phyloP scores from a whole-genome alignment of 2,329 filamentous ascomycete genomes.

The Colletotrichum graminicola region DNA sequence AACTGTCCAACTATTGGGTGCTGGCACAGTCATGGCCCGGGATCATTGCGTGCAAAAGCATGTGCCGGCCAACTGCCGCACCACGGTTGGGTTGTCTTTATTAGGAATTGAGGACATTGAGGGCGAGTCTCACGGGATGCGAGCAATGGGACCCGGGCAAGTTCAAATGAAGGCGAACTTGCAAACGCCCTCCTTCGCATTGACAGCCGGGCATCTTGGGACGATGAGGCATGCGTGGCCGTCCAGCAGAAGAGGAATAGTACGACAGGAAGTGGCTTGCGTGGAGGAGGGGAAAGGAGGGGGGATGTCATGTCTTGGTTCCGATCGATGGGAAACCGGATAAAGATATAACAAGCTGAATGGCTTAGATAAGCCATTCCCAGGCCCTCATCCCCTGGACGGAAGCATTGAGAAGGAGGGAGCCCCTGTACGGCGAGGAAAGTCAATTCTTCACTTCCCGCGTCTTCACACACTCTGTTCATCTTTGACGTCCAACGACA shows the following conservation, averaged over 20 bases:
- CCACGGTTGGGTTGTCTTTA: background rate
- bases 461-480: slow-evolving; percentile 23
- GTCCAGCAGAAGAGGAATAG: background rate
- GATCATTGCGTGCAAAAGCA: background rate
- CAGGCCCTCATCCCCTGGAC: slow-evolving; percentile 1
- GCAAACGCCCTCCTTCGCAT: background rate
- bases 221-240: background rate
- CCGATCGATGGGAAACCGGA: background rate
- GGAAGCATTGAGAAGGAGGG: background rate
- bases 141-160: background rate
- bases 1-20: background rate
- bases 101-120: too few species aligned
- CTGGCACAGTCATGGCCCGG: slow-evolving; percentile 8
- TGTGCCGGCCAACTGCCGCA: background rate
- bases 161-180: background rate
- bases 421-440: slow-evolving; percentile 5
- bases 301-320: background rate
- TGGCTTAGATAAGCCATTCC: background rate
- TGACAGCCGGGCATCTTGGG: background rate
- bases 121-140: too few species aligned
- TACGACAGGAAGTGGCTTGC: background rate
- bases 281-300: background rate
- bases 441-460: slow-evolving; percentile 12
- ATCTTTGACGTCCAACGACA: slow-evolving; percentile 13
- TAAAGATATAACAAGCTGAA: background rate